Conservation (phyloP, 805 yeast genomes). For the Starmera pachycereana region DNA sequence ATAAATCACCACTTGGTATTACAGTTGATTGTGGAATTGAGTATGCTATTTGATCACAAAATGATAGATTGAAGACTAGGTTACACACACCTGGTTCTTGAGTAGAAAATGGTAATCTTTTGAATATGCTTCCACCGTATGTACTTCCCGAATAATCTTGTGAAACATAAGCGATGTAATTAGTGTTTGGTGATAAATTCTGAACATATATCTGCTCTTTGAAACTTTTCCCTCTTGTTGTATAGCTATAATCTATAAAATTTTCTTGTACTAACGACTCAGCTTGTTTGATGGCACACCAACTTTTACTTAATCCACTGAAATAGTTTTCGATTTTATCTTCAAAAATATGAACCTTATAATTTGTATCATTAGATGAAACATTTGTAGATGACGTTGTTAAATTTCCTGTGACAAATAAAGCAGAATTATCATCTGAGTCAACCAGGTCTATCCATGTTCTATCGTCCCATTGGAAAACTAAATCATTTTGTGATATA, state of each 20-base stretch:
- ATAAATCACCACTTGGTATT: conserved; percentile 17
- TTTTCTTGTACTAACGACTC: conserved; percentile 16
- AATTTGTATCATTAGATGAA: conserved; percentile 11
- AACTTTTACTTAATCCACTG: conserved; percentile 37
- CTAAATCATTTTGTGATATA: conserved; percentile 49
- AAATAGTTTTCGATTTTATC: conserved; percentile 27
- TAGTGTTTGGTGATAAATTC: conserved; percentile 50
- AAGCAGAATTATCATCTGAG: conserved; percentile 56
- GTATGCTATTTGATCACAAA: conserved; percentile 78
- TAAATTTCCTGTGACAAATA: conserved; percentile 52
- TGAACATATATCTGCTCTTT: conserved; percentile 54
- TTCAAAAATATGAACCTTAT: conserved; percentile 38
- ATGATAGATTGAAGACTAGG: conserved; percentile 60
- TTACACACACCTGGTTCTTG: conserved; percentile 50
- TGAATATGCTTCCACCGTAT: conserved; percentile 57
- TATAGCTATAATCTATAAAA: conserved; percentile 1
- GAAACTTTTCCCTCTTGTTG: conserved; percentile 35
- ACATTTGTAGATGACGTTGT: conserved; percentile 12
- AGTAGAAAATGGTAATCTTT: conserved; percentile 47
- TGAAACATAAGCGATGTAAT: conserved; percentile 56
- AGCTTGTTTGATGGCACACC: conserved; percentile 62
- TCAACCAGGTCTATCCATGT: conserved; percentile 52
- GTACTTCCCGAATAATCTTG: conserved; percentile 31
- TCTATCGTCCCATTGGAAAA: conserved; percentile 59
- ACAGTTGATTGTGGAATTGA: conserved; percentile 56